phyloP scores from a whole-genome alignment of 2,329 filamentous ascomycete species.

The Ceratocystis albifundus region DNA sequence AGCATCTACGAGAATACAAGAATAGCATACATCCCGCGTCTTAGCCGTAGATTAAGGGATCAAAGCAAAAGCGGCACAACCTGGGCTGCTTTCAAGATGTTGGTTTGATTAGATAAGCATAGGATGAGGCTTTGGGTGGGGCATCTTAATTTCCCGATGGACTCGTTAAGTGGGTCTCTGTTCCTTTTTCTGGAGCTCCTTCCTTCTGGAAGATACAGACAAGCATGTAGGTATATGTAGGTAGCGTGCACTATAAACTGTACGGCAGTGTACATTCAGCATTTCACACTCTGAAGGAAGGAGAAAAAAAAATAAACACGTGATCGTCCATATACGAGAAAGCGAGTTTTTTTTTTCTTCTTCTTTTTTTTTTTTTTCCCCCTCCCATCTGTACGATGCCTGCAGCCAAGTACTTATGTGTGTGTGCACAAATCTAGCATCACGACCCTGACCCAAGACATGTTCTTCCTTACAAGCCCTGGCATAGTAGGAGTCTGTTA shows the following conservation, averaged over 20 bases:
- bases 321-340: background rate
- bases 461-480: no score
- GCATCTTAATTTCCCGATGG: background rate
- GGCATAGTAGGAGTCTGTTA: background rate
- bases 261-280: background rate
- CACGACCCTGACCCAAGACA: no score
- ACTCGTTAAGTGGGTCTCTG: background rate
- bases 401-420: no score
- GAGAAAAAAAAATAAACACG: background rate
- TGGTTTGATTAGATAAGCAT: background rate
- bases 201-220: background rate
- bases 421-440: no score
- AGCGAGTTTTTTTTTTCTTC: no score
- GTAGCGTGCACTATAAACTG: background rate
- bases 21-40: background rate
- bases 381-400: background rate
- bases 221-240: no score
- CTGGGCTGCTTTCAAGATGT: no score
- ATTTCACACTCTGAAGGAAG: background rate
- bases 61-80: background rate
- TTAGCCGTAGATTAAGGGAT: conserved; percentile 2
- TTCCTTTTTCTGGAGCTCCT: background rate
- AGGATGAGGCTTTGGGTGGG: background rate
- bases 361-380: no score
- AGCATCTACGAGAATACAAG: background rate